Percentiles rank a stretch among this genome's conserved stretches.
Evolutionary conservation across 202 grass and related monocot species (phyloP).

Genomic region (Setaria viridis): DNA sequence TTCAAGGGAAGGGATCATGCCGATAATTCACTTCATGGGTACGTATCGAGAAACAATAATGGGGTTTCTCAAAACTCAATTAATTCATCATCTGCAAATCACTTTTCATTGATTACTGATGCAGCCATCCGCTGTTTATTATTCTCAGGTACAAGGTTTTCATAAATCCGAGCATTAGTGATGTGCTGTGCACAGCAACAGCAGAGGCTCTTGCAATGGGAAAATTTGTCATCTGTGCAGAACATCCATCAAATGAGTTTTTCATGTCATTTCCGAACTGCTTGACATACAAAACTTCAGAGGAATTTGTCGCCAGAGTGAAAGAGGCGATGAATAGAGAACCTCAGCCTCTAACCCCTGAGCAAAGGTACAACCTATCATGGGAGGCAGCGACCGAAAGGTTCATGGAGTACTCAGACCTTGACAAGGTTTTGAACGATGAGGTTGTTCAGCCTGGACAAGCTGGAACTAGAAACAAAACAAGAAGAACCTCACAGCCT

Average conservation of each 20-base stretch:
- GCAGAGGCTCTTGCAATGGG: constrained; percentile 91
- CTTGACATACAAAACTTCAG: constrained; percentile 74
- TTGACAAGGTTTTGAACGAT: constrained; percentile 64
- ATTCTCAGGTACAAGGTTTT: constrained; percentile 81
- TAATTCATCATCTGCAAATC: neutral
- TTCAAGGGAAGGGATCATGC: constrained; percentile 82
- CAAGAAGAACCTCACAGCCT: constrained; percentile 42
- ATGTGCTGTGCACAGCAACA: constrained; percentile 84
- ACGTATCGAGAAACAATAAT: constrained; percentile 19
- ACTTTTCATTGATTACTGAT: constrained; percentile 24
- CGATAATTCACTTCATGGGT: constrained; percentile 84
- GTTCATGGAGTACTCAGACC: constrained; percentile 74
- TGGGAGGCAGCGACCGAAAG: constrained; percentile 83
- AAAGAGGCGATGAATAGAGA: constrained; percentile 73
- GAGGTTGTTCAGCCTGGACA: constrained; percentile 16
- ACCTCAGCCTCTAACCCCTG: constrained; percentile 67
- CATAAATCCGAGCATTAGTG: constrained; percentile 81
- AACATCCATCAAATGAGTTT: constrained; percentile 87
- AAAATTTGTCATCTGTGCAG: constrained; percentile 86
- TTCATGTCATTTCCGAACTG: constrained; percentile 82
- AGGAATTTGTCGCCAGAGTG: constrained; percentile 66
- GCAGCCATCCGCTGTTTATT: neutral
- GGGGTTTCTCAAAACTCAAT: neutral
- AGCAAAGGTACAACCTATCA: constrained; percentile 75
- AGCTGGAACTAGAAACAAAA: constrained; percentile 33